Conservation (phyloP, 805 yeast species). For the Isabelozyma gotoi region DNA sequence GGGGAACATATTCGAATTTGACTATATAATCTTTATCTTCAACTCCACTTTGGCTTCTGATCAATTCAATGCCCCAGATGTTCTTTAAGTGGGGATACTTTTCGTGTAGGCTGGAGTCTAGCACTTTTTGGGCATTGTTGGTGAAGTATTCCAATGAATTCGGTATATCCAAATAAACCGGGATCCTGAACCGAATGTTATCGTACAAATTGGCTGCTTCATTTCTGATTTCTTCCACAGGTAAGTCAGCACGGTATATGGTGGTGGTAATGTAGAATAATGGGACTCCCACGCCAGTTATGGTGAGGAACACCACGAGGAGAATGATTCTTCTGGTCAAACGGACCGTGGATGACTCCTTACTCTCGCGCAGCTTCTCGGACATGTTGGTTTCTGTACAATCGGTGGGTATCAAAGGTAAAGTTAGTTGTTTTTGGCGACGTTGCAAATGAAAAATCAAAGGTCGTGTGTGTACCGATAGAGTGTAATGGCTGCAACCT, state of each 20-base stretch:
- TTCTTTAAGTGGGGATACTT: constrained; percentile 20
- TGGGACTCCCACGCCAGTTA: constrained; percentile 50
- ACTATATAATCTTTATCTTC: constrained; percentile 36
- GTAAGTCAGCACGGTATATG: constrained; percentile 62
- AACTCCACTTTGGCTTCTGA: constrained; percentile 15
- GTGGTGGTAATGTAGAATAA: constrained; percentile 61
- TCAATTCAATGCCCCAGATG: constrained; percentile 29
- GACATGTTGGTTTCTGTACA: background rate
- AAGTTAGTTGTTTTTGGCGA: too few relatives aligned
- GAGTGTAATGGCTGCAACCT: too few relatives aligned
- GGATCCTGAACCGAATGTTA: constrained; percentile 33
- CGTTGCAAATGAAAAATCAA: too few relatives aligned
- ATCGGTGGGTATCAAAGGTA: too few relatives aligned
- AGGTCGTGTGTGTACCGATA: too few relatives aligned
- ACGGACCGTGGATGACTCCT: background rate
- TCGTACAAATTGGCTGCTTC: constrained; percentile 23
- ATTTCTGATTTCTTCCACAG: constrained; percentile 41
- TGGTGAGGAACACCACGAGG: constrained; percentile 5
- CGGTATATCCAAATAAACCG: constrained; percentile 42
- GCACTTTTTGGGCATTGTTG: constrained; percentile 29
- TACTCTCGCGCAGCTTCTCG: constrained; percentile 3
- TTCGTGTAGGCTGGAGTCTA: constrained; percentile 28
- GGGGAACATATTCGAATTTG: constrained; percentile 17
- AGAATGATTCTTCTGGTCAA: constrained; percentile 3
- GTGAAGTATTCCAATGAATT: constrained; percentile 28